phyloP scores from a whole-genome alignment of 1,139 yeast species.

The Nakaseomyces nivariensis region DNA sequence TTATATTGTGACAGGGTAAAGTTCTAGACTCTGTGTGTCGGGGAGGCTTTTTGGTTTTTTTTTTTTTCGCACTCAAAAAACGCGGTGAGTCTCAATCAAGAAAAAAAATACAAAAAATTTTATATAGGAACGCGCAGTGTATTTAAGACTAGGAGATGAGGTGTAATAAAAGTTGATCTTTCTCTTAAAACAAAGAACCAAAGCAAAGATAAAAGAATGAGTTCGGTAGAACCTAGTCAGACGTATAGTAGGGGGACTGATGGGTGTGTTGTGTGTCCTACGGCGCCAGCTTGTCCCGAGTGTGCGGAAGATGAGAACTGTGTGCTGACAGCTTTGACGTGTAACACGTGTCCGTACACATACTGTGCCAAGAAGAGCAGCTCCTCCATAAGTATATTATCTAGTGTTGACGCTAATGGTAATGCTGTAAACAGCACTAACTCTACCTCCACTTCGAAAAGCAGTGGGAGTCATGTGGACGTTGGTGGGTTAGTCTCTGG shows the following conservation, averaged over 20 bases:
- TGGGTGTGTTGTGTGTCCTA: constrained; percentile 45
- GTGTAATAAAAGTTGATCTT: no score
- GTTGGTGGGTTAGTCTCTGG: constrained; percentile 38
- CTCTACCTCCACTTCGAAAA: neutral
- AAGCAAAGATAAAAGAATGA: neutral
- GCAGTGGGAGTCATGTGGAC: neutral
- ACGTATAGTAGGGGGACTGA: constrained; percentile 9
- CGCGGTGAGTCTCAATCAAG: no score
- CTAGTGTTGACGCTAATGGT: constrained; percentile 3
- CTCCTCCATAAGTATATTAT: constrained; percentile 8
- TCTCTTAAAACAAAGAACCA: neutral
- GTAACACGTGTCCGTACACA: constrained; percentile 47
- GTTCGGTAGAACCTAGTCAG: neutral
- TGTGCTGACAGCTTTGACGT: constrained; percentile 43
- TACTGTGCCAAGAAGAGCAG: constrained; percentile 35
- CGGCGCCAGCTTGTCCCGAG: constrained; percentile 38
- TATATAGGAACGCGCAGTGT: no score
- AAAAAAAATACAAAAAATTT: no score
- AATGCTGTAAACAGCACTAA: constrained; percentile 9
- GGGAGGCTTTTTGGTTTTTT: no score
- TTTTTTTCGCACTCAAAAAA: no score
- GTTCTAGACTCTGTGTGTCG: no score
- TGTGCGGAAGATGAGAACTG: constrained; percentile 49
- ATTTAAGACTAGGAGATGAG: no score
- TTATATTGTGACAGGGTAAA: no score